These are phyloP conservation scores for Phalaenopsis hybrid DNA, from an alignment of 116 monocot species.

Conservation along the genomic window DNA sequence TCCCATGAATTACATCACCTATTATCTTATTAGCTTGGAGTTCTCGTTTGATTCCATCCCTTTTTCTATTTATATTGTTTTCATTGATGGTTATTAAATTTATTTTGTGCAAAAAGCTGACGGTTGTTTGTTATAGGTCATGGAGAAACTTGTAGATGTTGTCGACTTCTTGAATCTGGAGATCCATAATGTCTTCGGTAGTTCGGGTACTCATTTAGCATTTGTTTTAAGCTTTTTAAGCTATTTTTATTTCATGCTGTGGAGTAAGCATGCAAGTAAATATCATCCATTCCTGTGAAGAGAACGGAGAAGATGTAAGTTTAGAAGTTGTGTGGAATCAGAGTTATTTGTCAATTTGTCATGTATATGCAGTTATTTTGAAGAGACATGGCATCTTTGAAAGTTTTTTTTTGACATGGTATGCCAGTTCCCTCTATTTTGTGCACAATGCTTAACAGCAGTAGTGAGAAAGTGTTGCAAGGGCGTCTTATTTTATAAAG, in stretches of 20 bases:
- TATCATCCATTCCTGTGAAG: neutral
- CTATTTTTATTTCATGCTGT: neutral
- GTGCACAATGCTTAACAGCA: neutral
- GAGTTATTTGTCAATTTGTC: neutral
- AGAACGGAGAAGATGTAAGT: neutral
- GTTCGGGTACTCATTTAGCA: conserved; percentile 46
- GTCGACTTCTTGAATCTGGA: conserved; percentile 89
- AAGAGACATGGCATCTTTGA: neutral
- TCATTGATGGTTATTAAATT: neutral
- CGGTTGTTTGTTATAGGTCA: conserved; percentile 44
- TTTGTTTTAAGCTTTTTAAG: neutral
- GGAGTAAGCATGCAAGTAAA: neutral
- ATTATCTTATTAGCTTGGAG: neutral
- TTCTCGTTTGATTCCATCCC: neutral
- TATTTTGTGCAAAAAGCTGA: neutral
- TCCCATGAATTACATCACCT: neutral
- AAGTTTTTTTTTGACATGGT: neutral
- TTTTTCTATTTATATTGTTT: neutral
- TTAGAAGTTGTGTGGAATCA: neutral
- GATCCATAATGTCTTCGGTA: conserved; percentile 77
- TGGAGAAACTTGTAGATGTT: conserved; percentile 94
- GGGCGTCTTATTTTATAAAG: neutral
- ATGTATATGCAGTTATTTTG: neutral
- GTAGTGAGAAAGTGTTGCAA: neutral
- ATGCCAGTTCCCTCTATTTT: neutral